Evolutionary conservation across 345 rosid species (phyloP), one percentile per base, ranked within the genome.

Genomic region (Gossypium rotundifolium): DNA sequence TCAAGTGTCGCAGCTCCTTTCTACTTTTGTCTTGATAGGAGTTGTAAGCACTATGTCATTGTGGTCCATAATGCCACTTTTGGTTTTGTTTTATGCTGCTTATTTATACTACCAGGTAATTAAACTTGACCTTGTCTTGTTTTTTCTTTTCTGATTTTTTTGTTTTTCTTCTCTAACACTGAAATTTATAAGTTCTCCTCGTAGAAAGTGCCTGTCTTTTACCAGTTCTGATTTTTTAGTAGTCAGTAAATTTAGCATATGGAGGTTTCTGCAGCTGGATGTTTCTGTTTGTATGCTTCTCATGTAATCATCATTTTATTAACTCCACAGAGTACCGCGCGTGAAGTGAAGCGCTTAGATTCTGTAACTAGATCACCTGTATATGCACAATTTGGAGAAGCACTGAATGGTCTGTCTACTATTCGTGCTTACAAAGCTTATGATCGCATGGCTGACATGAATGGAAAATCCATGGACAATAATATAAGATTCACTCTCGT

Each of bases 361-460:
- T 95, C 99, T 45, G 70, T 89, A 65, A 81, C 90, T 33, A 90
- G 99, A 87, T 95, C 99, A n/a, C 99, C 99, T 2, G 97, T 95
- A 65, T 93, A 95, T 84, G 99, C 99, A 72, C 99, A 95, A 77
- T 95, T 95, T 81, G 93, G 99, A 48, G 99, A 95, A 85, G 99
- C 99, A 6, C 83, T 95, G 79, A 95, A 95, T 84, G 99, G 99
- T 65, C 79, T 95, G 42, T 77, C 96, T 18, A 88, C 92, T 25
- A 95, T 95, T 67, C 99, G 99, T 75, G 99, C 99, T 74, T 95
- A 95, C 70, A 87, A 95, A 85, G 98, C 99, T 75, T 93, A 93
- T 75, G 93, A 93, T 57, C 86, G 97, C 76, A 95, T 95, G 98
- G 94, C 98, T 73, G 88, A 87, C 61, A 91, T 90, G 16, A 95